These are phyloP conservation scores for Tetrapisispora iriomotensis DNA, from an alignment of 805 yeast genomes.

Conservation along the genomic window DNA sequence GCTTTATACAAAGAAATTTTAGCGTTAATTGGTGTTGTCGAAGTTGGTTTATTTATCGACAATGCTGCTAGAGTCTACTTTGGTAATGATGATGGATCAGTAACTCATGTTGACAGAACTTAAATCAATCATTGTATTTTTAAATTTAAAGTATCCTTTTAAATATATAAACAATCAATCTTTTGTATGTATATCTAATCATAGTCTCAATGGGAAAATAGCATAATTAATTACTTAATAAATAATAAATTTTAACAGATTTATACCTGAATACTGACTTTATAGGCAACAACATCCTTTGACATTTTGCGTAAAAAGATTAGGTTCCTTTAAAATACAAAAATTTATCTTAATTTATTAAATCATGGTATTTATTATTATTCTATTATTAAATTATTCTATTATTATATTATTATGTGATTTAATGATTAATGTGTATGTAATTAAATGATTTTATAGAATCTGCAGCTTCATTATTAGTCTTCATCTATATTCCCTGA, in stretches of 20 bases:
- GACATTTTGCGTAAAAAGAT: too few relatives aligned
- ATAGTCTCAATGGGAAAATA: too few relatives aligned
- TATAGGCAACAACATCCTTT: too few relatives aligned
- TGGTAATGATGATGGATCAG: slow-evolving; percentile 74
- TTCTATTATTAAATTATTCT: not conserved
- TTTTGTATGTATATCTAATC: too few relatives aligned
- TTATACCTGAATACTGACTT: too few relatives aligned
- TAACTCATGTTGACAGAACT: slow-evolving; percentile 12
- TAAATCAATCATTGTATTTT: too few relatives aligned
- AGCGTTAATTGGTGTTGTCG: slow-evolving; percentile 84
- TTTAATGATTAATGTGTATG: not conserved
- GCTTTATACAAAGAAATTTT: slow-evolving; percentile 58
- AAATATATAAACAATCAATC: too few relatives aligned
- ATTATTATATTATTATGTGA: not conserved
- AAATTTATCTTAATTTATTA: not conserved
- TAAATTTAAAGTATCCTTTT: too few relatives aligned
- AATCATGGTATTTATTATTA: slow-evolving; percentile 1
- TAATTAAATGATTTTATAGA: not conserved
- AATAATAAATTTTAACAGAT: too few relatives aligned
- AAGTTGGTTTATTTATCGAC: slow-evolving; percentile 78
- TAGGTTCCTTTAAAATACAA: not conserved
- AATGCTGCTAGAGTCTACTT: slow-evolving; percentile 73
- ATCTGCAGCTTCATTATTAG: not conserved
- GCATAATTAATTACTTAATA: too few relatives aligned
- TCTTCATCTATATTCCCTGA: not conserved